phyloP scores from a whole-genome alignment of 495 filamentous ascomycete species.

The Choiromyces venosus region DNA sequence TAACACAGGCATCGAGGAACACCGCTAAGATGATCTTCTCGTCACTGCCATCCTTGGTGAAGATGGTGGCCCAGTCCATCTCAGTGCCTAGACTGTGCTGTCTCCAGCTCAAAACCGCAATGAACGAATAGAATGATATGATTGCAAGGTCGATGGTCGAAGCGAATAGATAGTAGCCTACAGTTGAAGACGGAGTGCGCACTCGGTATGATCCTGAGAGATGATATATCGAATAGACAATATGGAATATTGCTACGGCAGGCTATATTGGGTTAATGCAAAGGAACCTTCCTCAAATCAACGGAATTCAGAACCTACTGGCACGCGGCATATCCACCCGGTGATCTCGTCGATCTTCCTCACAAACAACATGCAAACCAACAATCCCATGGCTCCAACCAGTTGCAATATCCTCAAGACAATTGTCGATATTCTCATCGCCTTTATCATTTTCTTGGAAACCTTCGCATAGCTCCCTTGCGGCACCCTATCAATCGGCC shows the following conservation, averaged over 20 bases:
- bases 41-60: constrained; percentile 7
- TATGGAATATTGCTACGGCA: constrained; percentile 32
- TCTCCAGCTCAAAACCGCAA: constrained; percentile 22
- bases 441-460: constrained; percentile 10
- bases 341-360: constrained; percentile 30
- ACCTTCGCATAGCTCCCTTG: constrained; percentile 11
- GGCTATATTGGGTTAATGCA: constrained; percentile 14
- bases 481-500: constrained; percentile 14
- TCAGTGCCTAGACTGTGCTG: constrained; percentile 15
- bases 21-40: constrained; percentile 25
- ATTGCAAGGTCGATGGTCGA: constrained; percentile 28
- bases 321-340: constrained; percentile 34
- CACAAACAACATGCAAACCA: constrained; percentile 30
- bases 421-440: constrained; percentile 11
- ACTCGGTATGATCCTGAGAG: constrained; percentile 34
- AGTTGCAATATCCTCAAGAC: constrained; percentile 25
- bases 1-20: constrained; percentile 21
- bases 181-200: constrained; percentile 24
- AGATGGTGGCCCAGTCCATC: constrained; percentile 28
- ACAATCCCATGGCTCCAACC: constrained; percentile 29
- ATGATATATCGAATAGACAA: constrained; percentile 35
- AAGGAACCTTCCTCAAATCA: neutral
- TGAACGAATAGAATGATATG: constrained; percentile 35
- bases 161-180: constrained; percentile 33
- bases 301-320: constrained; percentile 14